A percentile compares a stretch with the other conserved stretches of the same genome.
Conservation (phyloP, 1,284 basidiomycete genomes). For the Erythrobasidium hasegawianum region DNA sequence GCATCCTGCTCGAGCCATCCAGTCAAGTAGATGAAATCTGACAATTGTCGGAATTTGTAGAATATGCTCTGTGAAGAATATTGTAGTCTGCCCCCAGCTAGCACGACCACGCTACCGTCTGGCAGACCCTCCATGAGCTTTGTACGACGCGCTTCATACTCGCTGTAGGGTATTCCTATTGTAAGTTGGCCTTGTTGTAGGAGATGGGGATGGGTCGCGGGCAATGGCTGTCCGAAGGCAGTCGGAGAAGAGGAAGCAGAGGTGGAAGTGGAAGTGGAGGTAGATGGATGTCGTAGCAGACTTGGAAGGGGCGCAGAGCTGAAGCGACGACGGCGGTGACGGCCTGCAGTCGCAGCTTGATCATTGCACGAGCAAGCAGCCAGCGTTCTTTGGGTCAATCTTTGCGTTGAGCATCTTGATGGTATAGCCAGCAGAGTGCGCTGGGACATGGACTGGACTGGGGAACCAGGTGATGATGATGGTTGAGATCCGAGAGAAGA, state of each 20-base stretch:
- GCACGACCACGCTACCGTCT: slow-evolving; percentile 71
- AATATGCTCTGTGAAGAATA: slow-evolving; percentile 74
- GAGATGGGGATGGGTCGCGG: slow-evolving; percentile 74
- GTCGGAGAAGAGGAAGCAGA: slow-evolving; percentile 7
- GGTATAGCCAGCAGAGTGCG: no score
- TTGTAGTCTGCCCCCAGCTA: slow-evolving; percentile 73
- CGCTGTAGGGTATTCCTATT: slow-evolving; percentile 72
- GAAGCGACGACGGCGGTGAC: neutral
- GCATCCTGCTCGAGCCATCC: slow-evolving; percentile 93
- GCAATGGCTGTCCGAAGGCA: slow-evolving; percentile 69
- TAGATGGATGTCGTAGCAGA: slow-evolving; percentile 16
- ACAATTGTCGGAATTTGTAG: slow-evolving; percentile 89
- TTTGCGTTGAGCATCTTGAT: no score
- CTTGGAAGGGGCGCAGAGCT: slow-evolving; percentile 25
- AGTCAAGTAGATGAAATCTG: slow-evolving; percentile 90
- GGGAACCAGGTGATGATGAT: no score
- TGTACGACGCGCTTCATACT: slow-evolving; percentile 75
- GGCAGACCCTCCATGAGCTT: slow-evolving; percentile 74
- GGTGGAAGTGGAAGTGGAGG: neutral
- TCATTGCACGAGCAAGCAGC: no score
- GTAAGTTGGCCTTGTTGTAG: slow-evolving; percentile 68
- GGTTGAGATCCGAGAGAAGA: no score
- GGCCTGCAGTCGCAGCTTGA: no score
- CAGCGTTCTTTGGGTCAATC: no score
- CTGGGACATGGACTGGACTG: no score